These are phyloP conservation scores for Colletotrichum tabaci DNA, from an alignment of 2,329 filamentous ascomycete genomes.

Conservation along the genomic window DNA sequence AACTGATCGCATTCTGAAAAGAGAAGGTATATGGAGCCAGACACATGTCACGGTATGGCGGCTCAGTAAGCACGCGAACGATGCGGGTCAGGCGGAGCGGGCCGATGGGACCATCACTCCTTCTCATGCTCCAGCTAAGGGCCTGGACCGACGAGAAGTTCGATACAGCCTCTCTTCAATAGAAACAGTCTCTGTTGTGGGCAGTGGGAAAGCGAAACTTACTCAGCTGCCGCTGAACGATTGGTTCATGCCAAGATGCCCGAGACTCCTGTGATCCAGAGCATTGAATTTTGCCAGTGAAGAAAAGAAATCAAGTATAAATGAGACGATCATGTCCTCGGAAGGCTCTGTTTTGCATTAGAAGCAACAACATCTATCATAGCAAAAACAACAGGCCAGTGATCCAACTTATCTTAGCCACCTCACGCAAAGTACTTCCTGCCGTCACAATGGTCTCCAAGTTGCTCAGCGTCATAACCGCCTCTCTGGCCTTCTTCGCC, in stretches of 20 bases:
- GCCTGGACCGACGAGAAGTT: neutral
- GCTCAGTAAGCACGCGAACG: neutral
- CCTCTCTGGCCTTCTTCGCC: constrained; percentile 6
- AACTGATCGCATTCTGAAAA: no score
- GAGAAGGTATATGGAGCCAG: no score
- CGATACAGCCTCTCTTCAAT: neutral
- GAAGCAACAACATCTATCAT: neutral
- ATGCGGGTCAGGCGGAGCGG: neutral
- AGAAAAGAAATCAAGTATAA: no score
- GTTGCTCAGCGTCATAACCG: neutral
- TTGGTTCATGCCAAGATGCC: no score
- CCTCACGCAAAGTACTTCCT: neutral
- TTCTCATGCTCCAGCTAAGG: neutral
- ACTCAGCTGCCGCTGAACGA: no score
- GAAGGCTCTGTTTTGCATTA: neutral
- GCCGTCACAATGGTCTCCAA: constrained; percentile 6
- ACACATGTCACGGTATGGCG: no score
- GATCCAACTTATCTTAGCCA: neutral
- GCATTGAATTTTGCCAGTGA: no score
- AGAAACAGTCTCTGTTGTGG: neutral
- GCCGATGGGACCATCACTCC: neutral
- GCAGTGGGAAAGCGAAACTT: no score
- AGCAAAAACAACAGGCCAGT: neutral
- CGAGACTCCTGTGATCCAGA: no score
- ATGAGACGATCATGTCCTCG: no score